Evolutionary conservation across 108 stramenopile species (phyloP), one percentile per base, ranked within the genome.

Genomic region (Pseudonitzschia multiseries): DNA sequence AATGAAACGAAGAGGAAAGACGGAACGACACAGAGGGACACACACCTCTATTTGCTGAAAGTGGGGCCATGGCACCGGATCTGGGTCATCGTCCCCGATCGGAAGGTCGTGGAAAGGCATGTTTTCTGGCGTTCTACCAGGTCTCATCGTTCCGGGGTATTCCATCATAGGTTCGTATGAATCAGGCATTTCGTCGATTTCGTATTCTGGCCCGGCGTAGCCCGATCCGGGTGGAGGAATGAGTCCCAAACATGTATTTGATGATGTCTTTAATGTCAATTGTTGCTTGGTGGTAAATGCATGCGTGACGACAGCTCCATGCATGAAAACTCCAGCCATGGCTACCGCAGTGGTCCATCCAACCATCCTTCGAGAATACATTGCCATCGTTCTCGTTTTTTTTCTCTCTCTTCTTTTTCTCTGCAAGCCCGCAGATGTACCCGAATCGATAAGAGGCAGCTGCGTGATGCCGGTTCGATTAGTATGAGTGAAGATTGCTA

Each of bases 61-160:
- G 70, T 95, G 91, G 18, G 94, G 94, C 94, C 94, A 95, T 20
- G 94, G 94, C 26, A 95, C 87, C 21, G 90, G 91, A 75, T 93
- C 84, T n/a, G 91, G 90, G 70, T 95, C 94, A 59, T 73, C 62
- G 32, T 91, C 76, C 14, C 60, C 87, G 51, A 95, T 80, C 3
- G 94, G 94, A 21, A 95, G 80, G 77, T 92, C 89, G 57, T 90
- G 87, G 77, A 86, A 93, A 28, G 93, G 93, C 82, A 88, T 86
- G 67, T 93, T 93, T 69, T 92, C 89, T 0, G 90, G 90, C 3
- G 91, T 93, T 0, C 86, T 81, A 14, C 94, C 94, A 12, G 94
- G 94, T 21, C 94, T 84, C 94, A 95, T 93, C 31, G 94, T 95
- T 48, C 94, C 94, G n/a, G 94, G 94, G 80, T 89, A 95, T 72